Evolutionary conservation across 805 yeast species (phyloP), one percentile per base, ranked within the genome.

Genomic region (Ascoidea rubescens): DNA sequence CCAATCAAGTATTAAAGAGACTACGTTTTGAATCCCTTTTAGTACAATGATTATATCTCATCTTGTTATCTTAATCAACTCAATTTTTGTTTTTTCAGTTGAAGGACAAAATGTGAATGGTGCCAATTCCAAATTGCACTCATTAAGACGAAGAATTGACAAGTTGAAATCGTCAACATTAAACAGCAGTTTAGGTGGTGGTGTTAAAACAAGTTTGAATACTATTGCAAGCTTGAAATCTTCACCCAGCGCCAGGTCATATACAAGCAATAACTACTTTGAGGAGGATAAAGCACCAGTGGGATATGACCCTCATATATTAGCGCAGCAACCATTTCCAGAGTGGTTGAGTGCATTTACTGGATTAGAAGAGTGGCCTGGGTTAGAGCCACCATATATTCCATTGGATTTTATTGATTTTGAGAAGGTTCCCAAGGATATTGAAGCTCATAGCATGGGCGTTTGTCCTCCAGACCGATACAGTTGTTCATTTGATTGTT

Each of bases 401-500:
- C 89, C 95, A 2, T 66, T 87, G 55, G 85, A 80, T 58, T 84
- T 82, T 58, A 78, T 87, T 55, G 77, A 85, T 60, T 67, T 87
- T 48, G 56, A 60, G 5, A 60, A 62, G 31, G 70, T 87, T 30
- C 87, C 87, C 3, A 59, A 65, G 5, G 30, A 49, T 16, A 66
- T 70, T 53, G 69, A 74, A 28, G 63, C 65, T 1, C 80, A 84
- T 59, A 57, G 63, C 6, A 79, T 76, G 53, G 89, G 88, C 2
- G 64, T 66, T 12, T 89, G 97, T 64, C 72, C 74, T 2, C 56
- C 59, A 1, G 74, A 70, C 14, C 71, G 79, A 52, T 68, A 67
- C 16, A 70, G 74, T 33, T 90, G 97, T 61, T 84, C 96, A 0
- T 90, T 87, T 67, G 96, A 89, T 64, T 90, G 97, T 64, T 77